These are phyloP conservation scores for Penicillium riverlandense DNA, from an alignment of 495 filamentous ascomycete genomes.

Conservation along the genomic window DNA sequence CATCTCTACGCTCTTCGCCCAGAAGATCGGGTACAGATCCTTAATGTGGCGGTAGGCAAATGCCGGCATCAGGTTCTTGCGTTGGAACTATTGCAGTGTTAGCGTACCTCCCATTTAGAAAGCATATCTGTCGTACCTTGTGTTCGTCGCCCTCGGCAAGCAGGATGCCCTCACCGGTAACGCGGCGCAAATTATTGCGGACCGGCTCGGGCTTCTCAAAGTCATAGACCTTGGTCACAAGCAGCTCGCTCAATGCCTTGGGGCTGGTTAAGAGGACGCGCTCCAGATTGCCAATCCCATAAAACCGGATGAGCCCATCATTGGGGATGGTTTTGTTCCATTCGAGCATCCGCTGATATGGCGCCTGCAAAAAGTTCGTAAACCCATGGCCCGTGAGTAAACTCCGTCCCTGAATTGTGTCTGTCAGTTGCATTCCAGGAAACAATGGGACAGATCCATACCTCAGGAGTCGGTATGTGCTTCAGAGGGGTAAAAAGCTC, in stretches of 20 bases:
- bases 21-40: slow-evolving; percentile 79
- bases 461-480: slow-evolving; percentile 53
- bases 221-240: slow-evolving; percentile 64
- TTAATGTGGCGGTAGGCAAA: slow-evolving; percentile 84
- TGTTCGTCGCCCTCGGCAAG: slow-evolving; percentile 84
- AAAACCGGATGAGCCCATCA: slow-evolving; percentile 73
- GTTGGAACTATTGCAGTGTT: slow-evolving; percentile 41
- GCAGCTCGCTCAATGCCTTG: slow-evolving; percentile 59
- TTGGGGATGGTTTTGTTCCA: slow-evolving; percentile 69
- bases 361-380: slow-evolving; percentile 27
- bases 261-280: slow-evolving; percentile 59
- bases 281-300: slow-evolving; percentile 58
- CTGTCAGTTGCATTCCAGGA: too few species aligned
- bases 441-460: slow-evolving; percentile 3
- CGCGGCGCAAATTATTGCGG: slow-evolving; percentile 46
- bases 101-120: not conserved
- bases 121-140: slow-evolving; percentile 33
- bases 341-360: slow-evolving; percentile 47
- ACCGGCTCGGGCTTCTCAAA: slow-evolving; percentile 66
- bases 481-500: slow-evolving; percentile 63
- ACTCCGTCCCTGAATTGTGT: slow-evolving; percentile 18
- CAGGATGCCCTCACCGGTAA: slow-evolving; percentile 71
- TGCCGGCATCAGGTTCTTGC: slow-evolving; percentile 74
- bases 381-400: slow-evolving; percentile 29
- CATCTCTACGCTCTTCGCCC: slow-evolving; percentile 56